Conservation (phyloP, 1,284 basidiomycete genomes). For the Microbotryum silenes-acaulis region DNA sequence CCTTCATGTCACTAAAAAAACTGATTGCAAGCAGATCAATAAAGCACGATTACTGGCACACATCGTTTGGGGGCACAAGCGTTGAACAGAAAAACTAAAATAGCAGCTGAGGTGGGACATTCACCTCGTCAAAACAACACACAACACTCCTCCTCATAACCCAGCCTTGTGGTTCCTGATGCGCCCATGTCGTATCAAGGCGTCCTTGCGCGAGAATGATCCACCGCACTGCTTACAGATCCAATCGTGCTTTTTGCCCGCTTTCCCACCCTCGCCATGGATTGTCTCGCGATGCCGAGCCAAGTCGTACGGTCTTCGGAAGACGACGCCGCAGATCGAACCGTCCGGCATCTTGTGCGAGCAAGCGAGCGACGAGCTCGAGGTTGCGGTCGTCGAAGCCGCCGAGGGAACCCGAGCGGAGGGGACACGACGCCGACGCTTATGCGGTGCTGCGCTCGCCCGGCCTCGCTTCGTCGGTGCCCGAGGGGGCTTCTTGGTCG, state of each 20-base stretch:
- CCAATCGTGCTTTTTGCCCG: slow-evolving; percentile 27
- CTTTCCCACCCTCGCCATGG: slow-evolving; percentile 16
- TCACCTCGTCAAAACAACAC: too few species aligned
- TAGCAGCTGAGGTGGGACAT: too few species aligned
- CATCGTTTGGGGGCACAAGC: too few species aligned
- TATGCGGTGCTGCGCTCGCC: not conserved
- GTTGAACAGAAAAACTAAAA: too few species aligned
- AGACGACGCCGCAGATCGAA: slow-evolving; percentile 23
- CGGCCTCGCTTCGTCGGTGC: not conserved
- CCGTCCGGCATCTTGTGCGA: slow-evolving; percentile 14
- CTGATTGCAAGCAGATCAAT: too few species aligned
- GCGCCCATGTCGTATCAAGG: slow-evolving; percentile 22
- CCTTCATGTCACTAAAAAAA: too few species aligned
- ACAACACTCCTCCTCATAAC: too few species aligned
- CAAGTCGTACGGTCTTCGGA: slow-evolving; percentile 30
- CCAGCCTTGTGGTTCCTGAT: slow-evolving; percentile 3
- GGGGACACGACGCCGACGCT: slow-evolving; percentile 12
- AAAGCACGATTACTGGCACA: too few species aligned
- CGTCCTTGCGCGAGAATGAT: slow-evolving; percentile 29
- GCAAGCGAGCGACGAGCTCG: slow-evolving; percentile 19
- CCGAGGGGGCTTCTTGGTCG: not conserved
- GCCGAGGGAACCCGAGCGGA: not conserved
- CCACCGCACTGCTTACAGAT: slow-evolving; percentile 25
- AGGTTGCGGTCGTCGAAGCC: not conserved
- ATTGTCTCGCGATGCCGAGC: slow-evolving; percentile 29